Evolutionary conservation across 2,329 filamentous ascomycete species (phyloP).

Genomic region (Waltergamsia citrina): DNA sequence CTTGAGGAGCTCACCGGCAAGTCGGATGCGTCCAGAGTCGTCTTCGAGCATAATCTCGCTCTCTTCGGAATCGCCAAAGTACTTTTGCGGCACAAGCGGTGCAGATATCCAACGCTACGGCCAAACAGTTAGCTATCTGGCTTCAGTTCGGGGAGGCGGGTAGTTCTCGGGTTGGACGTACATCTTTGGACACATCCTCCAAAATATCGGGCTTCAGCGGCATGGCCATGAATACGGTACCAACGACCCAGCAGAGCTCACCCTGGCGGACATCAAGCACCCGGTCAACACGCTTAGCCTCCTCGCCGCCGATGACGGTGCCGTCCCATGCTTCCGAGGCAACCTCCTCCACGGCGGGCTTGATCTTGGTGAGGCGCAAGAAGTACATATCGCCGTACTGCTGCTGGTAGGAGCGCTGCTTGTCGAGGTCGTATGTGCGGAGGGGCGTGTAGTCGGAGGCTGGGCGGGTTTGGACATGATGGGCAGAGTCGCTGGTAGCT

Average conservation of each 20-base stretch:
- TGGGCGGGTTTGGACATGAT: constrained; percentile 38
- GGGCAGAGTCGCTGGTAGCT: constrained; percentile 19
- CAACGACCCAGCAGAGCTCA: constrained; percentile 88
- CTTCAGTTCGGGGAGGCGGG: background rate
- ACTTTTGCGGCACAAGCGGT: constrained; percentile 68
- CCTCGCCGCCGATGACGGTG: constrained; percentile 68
- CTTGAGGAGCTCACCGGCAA: constrained; percentile 63
- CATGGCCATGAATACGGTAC: constrained; percentile 97
- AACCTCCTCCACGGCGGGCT: constrained; percentile 67
- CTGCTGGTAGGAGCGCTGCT: constrained; percentile 71
- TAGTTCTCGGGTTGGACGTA: constrained; percentile 27
- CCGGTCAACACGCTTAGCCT: constrained; percentile 67
- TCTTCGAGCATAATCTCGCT: constrained; percentile 82
- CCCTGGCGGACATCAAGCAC: constrained; percentile 95
- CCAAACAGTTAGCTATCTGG: background rate
- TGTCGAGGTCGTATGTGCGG: constrained; percentile 63
- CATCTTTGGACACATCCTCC: constrained; percentile 89
- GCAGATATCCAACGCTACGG: constrained; percentile 77
- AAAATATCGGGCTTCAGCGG: constrained; percentile 90
- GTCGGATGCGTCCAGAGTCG: constrained; percentile 77
- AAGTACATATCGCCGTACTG: constrained; percentile 99
- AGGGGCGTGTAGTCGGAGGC: constrained; percentile 62
- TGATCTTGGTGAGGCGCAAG: constrained; percentile 77
- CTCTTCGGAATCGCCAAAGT: constrained; percentile 53
- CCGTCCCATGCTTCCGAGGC: constrained; percentile 70